phyloP scores from a whole-genome alignment of 768 basidiomycete genomes.

The Boletellus ananas region DNA sequence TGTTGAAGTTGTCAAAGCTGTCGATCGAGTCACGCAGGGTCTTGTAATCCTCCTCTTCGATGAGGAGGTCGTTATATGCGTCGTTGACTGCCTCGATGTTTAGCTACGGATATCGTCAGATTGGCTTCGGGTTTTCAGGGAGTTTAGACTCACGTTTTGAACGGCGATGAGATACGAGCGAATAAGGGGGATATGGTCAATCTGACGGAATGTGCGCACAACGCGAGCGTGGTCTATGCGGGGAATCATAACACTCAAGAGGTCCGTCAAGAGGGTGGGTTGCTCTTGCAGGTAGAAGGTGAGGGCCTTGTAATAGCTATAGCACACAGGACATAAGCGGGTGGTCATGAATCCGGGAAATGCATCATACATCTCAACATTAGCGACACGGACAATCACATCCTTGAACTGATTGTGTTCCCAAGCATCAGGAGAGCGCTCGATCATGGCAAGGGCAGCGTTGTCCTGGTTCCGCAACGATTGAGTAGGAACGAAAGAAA shows the following conservation, averaged over 20 bases:
- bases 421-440: slow-evolving; percentile 97
- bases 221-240: slow-evolving; percentile 95
- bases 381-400: slow-evolving; percentile 92
- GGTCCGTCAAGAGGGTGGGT: slow-evolving; percentile 88
- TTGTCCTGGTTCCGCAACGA: slow-evolving; percentile 63
- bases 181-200: slow-evolving; percentile 94
- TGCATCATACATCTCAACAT: slow-evolving; percentile 83
- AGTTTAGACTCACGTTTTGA: slow-evolving; percentile 63
- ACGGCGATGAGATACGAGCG: slow-evolving; percentile 96
- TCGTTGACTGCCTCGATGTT: slow-evolving; percentile 98
- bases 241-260: slow-evolving; percentile 87
- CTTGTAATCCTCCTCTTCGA: slow-evolving; percentile 99
- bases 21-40: slow-evolving; percentile 97
- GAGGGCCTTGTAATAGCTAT: slow-evolving; percentile 90
- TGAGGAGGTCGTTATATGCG: slow-evolving; percentile 95
- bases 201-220: slow-evolving; percentile 91
- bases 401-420: slow-evolving; percentile 99
- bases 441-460: slow-evolving; percentile 97
- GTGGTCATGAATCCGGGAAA: background rate
- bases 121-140: background rate
- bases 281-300: slow-evolving; percentile 94
- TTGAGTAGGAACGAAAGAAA: background rate
- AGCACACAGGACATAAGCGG: slow-evolving; percentile 5
- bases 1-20: slow-evolving; percentile 98
- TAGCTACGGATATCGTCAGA: slow-evolving; percentile 48